A percentile compares a stretch with the other conserved stretches of the same genome.
Conservation (phyloP, 2,329 filamentous ascomycete species). For the Penicillium occitanis region DNA sequence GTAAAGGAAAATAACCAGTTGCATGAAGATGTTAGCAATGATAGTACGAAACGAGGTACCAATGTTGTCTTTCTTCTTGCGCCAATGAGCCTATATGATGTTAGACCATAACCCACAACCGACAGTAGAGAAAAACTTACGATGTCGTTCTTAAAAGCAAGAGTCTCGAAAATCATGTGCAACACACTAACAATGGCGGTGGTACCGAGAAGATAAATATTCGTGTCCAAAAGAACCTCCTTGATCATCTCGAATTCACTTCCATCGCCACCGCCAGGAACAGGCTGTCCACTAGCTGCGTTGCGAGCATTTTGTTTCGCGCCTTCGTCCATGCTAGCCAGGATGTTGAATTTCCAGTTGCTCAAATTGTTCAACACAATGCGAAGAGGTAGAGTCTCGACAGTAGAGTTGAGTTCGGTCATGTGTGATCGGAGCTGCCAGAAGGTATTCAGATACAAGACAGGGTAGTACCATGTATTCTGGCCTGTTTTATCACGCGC, state of each 20-base stretch:
- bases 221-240: conserved; percentile 89
- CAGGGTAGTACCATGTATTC: conserved; percentile 90
- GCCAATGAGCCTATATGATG: conserved; percentile 69
- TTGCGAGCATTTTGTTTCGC: conserved; percentile 79
- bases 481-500: conserved; percentile 80
- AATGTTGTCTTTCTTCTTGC: conserved; percentile 99
- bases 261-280: conserved; percentile 80
- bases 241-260: conserved; percentile 97
- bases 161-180: conserved; percentile 91
- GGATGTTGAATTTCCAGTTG: conserved; percentile 85
- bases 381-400: conserved; percentile 75
- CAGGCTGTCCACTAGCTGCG: conserved; percentile 69
- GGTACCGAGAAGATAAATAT: conserved; percentile 82
- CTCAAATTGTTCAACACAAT: conserved; percentile 79
- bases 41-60: conserved; percentile 96
- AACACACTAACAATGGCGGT: conserved; percentile 82
- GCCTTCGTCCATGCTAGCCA: conserved; percentile 81
- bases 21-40: conserved; percentile 97
- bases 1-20: conserved; percentile 91
- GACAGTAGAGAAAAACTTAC: conserved; percentile 36
- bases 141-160: conserved; percentile 97
- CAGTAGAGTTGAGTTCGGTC: conserved; percentile 86
- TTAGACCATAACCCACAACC: conserved; percentile 18
- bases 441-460: conserved; percentile 92
- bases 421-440: conserved; percentile 94